These are phyloP conservation scores for Agrostemma githago DNA, from an alignment of 148 eudicot species.

Conservation along the genomic window DNA sequence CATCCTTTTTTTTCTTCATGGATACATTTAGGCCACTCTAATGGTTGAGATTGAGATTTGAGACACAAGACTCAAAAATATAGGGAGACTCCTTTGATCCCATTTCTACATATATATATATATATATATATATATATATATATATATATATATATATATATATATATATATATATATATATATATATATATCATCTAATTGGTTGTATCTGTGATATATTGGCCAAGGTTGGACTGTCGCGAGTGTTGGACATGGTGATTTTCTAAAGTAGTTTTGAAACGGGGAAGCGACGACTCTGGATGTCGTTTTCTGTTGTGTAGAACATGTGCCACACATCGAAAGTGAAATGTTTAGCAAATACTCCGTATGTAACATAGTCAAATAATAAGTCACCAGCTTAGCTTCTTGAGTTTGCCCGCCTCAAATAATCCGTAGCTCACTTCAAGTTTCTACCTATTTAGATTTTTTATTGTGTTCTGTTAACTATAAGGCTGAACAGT, in stretches of 20 bases:
- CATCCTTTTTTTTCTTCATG: too few relatives aligned
- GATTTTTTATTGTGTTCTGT: background rate
- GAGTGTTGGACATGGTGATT: background rate
- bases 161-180: too few relatives aligned
- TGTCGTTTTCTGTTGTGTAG: background rate
- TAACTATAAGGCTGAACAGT: background rate
- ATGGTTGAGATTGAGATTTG: too few relatives aligned
- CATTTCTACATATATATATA: too few relatives aligned
- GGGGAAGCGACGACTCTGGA: background rate
- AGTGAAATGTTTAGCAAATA: background rate
- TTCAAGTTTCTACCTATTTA: background rate
- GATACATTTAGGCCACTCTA: too few relatives aligned
- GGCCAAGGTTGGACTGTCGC: background rate
- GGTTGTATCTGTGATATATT: background rate
- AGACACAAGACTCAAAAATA: too few relatives aligned
- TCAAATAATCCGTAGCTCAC: background rate
- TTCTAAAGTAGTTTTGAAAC: background rate
- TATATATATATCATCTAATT: too few relatives aligned
- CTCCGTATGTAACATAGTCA: background rate
- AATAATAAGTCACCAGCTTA: background rate
- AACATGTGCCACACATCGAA: background rate
- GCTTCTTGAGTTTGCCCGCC: background rate
- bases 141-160: too few relatives aligned
- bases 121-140: too few relatives aligned
- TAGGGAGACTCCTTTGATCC: too few relatives aligned